Conservation (phyloP, 164 flowering plant genomes). For the Vitis vinifera region DNA sequence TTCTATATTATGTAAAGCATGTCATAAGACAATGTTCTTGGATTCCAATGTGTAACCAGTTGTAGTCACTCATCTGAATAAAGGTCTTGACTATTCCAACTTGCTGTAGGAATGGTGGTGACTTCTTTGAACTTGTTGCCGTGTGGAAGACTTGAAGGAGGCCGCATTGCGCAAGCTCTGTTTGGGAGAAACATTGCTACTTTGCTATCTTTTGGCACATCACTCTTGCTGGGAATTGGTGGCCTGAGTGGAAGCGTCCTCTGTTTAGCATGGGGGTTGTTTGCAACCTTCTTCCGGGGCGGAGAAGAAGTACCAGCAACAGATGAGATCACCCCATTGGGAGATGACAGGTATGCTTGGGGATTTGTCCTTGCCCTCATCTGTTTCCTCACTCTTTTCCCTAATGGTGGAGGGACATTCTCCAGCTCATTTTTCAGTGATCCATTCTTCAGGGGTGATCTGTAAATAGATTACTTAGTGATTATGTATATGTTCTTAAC, state of each 20-base stretch:
- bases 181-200: constrained; percentile 75
- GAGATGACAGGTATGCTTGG: constrained; percentile 82
- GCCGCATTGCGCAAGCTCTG: constrained; percentile 94
- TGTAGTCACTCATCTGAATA: not conserved
- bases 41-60: no score
- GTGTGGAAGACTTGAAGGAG: constrained; percentile 95
- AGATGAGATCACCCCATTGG: constrained; percentile 91
- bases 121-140: constrained; percentile 90
- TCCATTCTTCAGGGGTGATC: constrained; percentile 77
- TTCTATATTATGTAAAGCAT: no score
- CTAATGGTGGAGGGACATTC: constrained; percentile 91
- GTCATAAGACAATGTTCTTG: no score
- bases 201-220: constrained; percentile 73
- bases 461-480: constrained; percentile 29
- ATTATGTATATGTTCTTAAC: no score
- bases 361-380: constrained; percentile 70
- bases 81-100: not conserved
- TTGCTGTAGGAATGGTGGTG: constrained; percentile 84
- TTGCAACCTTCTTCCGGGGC: constrained; percentile 91
- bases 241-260: constrained; percentile 91
- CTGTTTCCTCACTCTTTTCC: constrained; percentile 92
- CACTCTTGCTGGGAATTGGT: constrained; percentile 80
- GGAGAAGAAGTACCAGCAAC: constrained; percentile 91
- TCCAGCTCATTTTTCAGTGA: constrained; percentile 66
- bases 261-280: constrained; percentile 93